Evolutionary conservation across 2,329 filamentous ascomycete genomes (phyloP).

Genomic region (Stemphylium lycopersici): DNA sequence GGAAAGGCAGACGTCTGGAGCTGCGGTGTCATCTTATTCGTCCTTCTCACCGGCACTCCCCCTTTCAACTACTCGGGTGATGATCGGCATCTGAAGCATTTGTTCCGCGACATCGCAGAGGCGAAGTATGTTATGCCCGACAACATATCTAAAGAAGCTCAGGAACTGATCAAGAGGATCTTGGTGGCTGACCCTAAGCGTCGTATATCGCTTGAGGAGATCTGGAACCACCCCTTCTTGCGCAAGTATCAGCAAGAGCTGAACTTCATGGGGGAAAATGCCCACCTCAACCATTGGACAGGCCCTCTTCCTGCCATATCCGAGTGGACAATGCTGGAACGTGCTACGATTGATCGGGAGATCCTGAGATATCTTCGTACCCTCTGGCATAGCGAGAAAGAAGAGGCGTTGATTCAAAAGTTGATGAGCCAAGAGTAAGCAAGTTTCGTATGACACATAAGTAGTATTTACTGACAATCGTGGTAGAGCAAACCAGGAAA

Average conservation of each 20-base stretch:
- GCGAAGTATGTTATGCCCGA: slow-evolving; percentile 57
- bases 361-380: slow-evolving; percentile 85
- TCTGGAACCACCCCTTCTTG: slow-evolving; percentile 88
- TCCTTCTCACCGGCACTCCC: slow-evolving; percentile 80
- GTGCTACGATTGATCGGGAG: slow-evolving; percentile 76
- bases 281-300: slow-evolving; percentile 57
- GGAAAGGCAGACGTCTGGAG: slow-evolving; percentile 94
- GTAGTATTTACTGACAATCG: slow-evolving; percentile 1
- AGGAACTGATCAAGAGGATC: slow-evolving; percentile 80
- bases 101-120: slow-evolving; percentile 65
- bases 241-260: slow-evolving; percentile 77
- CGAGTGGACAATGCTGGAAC: slow-evolving; percentile 66
- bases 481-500: slow-evolving; percentile 80
- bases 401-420: slow-evolving; percentile 72
- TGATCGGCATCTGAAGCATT: slow-evolving; percentile 62
- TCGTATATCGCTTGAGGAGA: slow-evolving; percentile 78
- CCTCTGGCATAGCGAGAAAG: slow-evolving; percentile 85
- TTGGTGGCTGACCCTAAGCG: slow-evolving; percentile 77
- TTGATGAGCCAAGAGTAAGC: slow-evolving; percentile 60
- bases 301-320: slow-evolving; percentile 63
- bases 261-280: slow-evolving; percentile 67
- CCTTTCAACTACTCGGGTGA: slow-evolving; percentile 69
- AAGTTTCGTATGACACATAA: too few species aligned
- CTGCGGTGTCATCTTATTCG: slow-evolving; percentile 76
- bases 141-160: slow-evolving; percentile 67